Evolutionary conservation across 2,329 filamentous ascomycete species (phyloP), one percentile per base, ranked within the genome.

Genomic region (Botryotinia convoluta): DNA sequence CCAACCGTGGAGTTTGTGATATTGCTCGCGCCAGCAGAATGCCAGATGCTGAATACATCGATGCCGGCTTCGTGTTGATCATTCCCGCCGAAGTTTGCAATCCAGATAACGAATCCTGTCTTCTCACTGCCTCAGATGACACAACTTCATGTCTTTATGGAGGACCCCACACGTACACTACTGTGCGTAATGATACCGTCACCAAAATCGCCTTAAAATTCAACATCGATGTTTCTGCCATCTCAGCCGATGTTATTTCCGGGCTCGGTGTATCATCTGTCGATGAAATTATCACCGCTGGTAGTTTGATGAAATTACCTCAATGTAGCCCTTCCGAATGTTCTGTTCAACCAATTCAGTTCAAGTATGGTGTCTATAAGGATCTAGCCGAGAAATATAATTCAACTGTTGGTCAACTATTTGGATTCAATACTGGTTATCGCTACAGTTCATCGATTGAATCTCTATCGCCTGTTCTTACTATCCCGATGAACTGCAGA

Each of bases 1-100:
- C 60, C 60, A 62, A 62, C 35, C 60, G 60, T 35, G 60, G 60
- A 39, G 60, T 39, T n/a, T 62, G 60, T 42, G 37, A 62, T 39
- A 62, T 62, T 62, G 37, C 60, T 39, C 60, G 60, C 14, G 60
- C 60, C 12, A 62, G 60, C 60, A 62, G 60, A 62, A 62, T 62
- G 60, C 60, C 60, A 9, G 60, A 62, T 62, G 60, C 60, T 62
- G 60, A 62, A 42, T 62, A 62, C 35, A 42, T 62, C 14, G 60
- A 62, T n/a, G 42, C 60, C 0, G 60, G 60, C 16, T 39, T 62
- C 35, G 60, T 62, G 22, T 39, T 62, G 26, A n/a, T 62, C 22
- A 62, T 62, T 62, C 60, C 60, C 35, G 60, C 60, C 14, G 35
- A 62, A 62, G 60, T 42, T 16, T 62, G 35, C 26, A 39, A 42